Base-by-base conservation (phyloP, 2,329 filamentous ascomycete species). In the Colletotrichum incanum region DNA sequence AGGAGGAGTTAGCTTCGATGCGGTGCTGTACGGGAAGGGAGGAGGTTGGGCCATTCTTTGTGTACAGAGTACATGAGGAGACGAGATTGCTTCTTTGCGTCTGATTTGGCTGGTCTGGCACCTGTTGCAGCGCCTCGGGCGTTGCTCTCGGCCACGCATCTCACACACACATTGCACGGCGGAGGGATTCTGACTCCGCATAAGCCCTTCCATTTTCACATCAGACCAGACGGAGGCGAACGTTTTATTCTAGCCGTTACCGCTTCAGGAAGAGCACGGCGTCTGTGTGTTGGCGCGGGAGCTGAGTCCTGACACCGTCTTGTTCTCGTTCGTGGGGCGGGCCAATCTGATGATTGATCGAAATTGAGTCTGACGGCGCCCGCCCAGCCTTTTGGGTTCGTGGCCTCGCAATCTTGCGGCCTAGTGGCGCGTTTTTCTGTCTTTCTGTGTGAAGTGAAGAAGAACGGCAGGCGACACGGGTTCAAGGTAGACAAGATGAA, bases 191-290 rank as follows among this genome's bases (percentile, higher is more conserved):
- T 11, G 23, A 26, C 45, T 50, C 12, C 52, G 45, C 60, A 52
- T n/a, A 14, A 52, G 45, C 47, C 60, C 23, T 31, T 37, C 23
- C n/a, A 18, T 31, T n/a, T 16, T 37, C 26, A 56, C 39, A 39
- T 67, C 39, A 63, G 59, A 71, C 49, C 49, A 23, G 61, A 54
- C 49, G 61, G 49, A 34, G 49, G 45, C 60, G 37, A 63, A 41
- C 45, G 47, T 63, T 41, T 31, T 63, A 39, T 63, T 31, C 23
- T 41, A 37, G n/a, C 18, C n/a, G 60, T 49, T 52, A 26, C 23
- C 41, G 47, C 37, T 45, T 55, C 47, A 34, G 37, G 61, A 39
- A 55, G 20, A 52, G 26, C 37, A 39, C 34, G 49, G 37, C 26
- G 49, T 64, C 61, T 64, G 61, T 64, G 61, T 55, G 61, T 31